Evolutionary conservation across 208 protist genomes (phyloP).

Genomic region (Naegleria gruberi): DNA sequence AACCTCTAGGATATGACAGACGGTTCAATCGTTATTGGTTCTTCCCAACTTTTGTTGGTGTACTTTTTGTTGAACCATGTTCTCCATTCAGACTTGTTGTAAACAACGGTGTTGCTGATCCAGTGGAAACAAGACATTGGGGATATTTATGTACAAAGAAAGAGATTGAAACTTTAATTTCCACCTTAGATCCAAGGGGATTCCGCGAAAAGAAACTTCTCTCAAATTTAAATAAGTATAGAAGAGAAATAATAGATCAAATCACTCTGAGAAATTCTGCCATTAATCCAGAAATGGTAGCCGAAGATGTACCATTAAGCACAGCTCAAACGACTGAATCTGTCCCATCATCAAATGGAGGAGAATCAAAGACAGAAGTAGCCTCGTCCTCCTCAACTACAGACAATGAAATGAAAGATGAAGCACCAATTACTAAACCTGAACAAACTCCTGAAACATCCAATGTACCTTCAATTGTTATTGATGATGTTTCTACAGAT

Average conservation of each 20-base stretch:
- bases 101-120: background rate
- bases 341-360: background rate
- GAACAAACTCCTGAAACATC: too few relatives aligned
- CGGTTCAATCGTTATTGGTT: conserved; percentile 4
- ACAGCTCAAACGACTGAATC: background rate
- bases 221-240: background rate
- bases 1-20: background rate
- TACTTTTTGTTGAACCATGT: background rate
- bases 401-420: too few relatives aligned
- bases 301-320: background rate
- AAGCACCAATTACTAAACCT: too few relatives aligned
- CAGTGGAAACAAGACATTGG: background rate
- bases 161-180: background rate
- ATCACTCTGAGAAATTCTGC: background rate
- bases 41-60: background rate
- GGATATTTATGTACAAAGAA: background rate
- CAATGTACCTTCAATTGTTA: background rate
- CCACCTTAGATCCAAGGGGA: background rate
- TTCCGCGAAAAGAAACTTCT: background rate
- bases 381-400: background rate
- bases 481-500: background rate
- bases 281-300: background rate
- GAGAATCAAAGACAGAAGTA: background rate
- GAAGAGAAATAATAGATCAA: background rate
- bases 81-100: background rate